Evolutionary conservation across 2,329 filamentous ascomycete species (phyloP).

Genomic region (Curvularia sp.): DNA sequence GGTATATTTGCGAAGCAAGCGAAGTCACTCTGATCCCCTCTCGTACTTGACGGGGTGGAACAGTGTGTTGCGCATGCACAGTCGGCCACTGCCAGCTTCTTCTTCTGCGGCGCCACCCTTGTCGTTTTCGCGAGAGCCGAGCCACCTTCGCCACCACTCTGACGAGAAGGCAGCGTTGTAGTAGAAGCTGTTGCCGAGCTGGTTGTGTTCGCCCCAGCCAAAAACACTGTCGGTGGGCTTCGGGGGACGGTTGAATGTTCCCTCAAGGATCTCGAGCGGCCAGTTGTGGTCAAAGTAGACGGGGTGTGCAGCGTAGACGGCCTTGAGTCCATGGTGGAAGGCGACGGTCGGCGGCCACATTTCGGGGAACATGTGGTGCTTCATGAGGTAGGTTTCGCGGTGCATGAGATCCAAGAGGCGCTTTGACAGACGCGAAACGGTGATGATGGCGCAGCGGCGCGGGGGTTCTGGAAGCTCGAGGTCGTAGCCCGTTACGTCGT

Average conservation of each 20-base stretch:
- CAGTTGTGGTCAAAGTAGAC: constrained; percentile 81
- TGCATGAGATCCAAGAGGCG: constrained; percentile 78
- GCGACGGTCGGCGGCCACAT: constrained; percentile 79
- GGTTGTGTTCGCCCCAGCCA: constrained; percentile 61
- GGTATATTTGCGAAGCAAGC: constrained; percentile 28
- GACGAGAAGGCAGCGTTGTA: constrained; percentile 59
- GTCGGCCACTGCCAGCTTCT: constrained; percentile 54
- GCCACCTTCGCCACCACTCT: constrained; percentile 58
- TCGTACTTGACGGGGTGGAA: constrained; percentile 60
- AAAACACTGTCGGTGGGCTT: constrained; percentile 56
- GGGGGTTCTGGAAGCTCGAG: constrained; percentile 64
- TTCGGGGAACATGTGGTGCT: constrained; percentile 76
- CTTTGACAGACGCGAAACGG: constrained; percentile 75
- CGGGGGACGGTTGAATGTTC: constrained; percentile 58
- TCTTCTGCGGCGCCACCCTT: constrained; percentile 52
- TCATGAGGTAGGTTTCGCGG: constrained; percentile 73
- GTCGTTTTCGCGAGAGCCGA: constrained; percentile 57
- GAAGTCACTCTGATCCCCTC: constrained; percentile 46
- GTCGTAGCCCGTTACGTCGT: constrained; percentile 72
- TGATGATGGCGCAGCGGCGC: constrained; percentile 78
- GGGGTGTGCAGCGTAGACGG: constrained; percentile 78
- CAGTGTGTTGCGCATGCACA: constrained; percentile 56
- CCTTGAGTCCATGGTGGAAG: constrained; percentile 79
- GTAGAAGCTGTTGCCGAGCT: constrained; percentile 59
- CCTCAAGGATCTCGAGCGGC: constrained; percentile 58